Evolutionary conservation across 805 yeast genomes (phyloP).

Genomic region (Tetrapisispora namnaoensis): DNA sequence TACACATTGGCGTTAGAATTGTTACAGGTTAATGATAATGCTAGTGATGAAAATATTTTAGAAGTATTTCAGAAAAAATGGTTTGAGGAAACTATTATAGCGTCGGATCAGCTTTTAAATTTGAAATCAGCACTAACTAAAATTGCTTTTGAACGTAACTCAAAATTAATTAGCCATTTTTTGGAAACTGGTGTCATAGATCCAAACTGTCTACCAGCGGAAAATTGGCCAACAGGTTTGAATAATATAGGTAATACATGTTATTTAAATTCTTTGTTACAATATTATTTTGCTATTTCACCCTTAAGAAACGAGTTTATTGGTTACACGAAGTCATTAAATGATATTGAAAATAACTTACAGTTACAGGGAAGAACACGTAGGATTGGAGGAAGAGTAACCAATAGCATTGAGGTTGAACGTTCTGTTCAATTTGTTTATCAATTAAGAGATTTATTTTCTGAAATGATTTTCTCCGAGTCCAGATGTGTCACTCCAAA

Average conservation of each 20-base stretch:
- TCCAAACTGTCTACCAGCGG: conserved; percentile 47
- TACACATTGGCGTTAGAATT: conserved; percentile 37
- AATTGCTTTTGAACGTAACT: conserved; percentile 45
- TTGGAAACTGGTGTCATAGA: conserved; percentile 55
- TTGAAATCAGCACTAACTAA: conserved; percentile 49
- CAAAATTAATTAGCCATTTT: conserved; percentile 46
- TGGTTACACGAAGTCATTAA: conserved; percentile 37
- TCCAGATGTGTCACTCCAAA: conserved; percentile 67
- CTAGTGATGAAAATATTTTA: conserved; percentile 42
- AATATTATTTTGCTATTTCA: conserved; percentile 76
- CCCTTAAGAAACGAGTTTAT: conserved; percentile 67
- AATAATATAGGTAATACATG: conserved; percentile 95
- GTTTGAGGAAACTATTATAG: conserved; percentile 16
- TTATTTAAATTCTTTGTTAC: conserved; percentile 81
- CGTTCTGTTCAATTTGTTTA: conserved; percentile 76
- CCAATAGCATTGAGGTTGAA: conserved; percentile 66
- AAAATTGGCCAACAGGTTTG: conserved; percentile 81
- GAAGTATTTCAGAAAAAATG: conserved; percentile 27
- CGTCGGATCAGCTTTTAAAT: conserved; percentile 40
- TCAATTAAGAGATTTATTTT: conserved; percentile 59
- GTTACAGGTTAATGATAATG: conserved; percentile 41
- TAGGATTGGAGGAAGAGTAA: conserved; percentile 80
- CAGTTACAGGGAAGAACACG: conserved; percentile 25
- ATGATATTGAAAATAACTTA: conserved; percentile 10
- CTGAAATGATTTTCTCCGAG: conserved; percentile 54